These are phyloP conservation scores for Clitopilus hobsonii DNA, from an alignment of 768 basidiomycete species.

Conservation along the genomic window DNA sequence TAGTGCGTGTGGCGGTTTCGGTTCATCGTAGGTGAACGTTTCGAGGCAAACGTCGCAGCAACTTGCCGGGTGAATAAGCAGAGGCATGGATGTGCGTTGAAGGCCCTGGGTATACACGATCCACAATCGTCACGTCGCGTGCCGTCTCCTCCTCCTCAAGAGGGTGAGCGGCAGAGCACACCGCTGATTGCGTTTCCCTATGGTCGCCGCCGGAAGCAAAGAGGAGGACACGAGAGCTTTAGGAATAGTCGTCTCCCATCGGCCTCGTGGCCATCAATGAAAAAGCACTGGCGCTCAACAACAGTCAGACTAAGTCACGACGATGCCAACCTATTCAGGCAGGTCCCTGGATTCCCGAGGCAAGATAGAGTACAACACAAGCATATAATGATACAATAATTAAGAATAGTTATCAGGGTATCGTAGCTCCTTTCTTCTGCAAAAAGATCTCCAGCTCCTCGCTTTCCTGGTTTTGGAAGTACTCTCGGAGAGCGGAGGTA, in stretches of 20 bases:
- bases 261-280: background rate
- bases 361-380: background rate
- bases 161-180: background rate
- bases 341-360: background rate
- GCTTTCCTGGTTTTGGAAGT: conserved; percentile 14
- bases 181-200: background rate
- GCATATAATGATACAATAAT: background rate
- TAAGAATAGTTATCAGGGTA: too few species aligned
- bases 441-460: conserved; percentile 13
- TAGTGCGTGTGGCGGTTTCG: conserved; percentile 62
- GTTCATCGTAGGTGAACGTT: conserved; percentile 48
- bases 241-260: background rate
- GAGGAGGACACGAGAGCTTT: background rate
- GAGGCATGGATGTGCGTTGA: conserved; percentile 26
- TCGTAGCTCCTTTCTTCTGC: conserved; percentile 14
- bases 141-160: background rate
- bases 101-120: too few species aligned
- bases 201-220: background rate
- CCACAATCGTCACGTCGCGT: background rate
- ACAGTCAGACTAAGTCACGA: background rate
- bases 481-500: conserved; percentile 13
- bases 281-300: background rate
- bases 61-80: conserved; percentile 67
- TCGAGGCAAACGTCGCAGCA: conserved; percentile 77
- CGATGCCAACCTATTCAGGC: background rate